Evolutionary conservation across 2,329 filamentous ascomycete species (phyloP), one percentile per base, ranked within the genome.

Genomic region (Ramularia collo-cygni): DNA sequence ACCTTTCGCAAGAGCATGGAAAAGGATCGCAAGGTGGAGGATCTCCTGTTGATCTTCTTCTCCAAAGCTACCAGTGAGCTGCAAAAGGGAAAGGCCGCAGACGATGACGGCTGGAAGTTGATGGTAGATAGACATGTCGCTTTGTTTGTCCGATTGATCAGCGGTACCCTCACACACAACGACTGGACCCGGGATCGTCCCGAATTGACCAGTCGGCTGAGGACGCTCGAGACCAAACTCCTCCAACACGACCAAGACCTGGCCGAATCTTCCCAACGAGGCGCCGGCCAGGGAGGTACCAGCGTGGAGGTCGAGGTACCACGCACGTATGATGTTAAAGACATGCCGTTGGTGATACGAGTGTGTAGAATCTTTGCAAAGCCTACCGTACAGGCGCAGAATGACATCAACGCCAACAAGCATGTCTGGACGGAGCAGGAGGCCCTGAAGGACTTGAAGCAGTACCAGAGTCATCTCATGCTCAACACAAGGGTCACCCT

Each of bases 71-170:
- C 87, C 32, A 93, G 94, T 62, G 89, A 94, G 46, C 75, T 95
- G 56, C 80, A 84, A 63, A 85, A 86, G 61, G 76, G 83, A 38
- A 85, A 85, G 63, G 65, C 76, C 1, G 73, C 79, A 0, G 83
- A 84, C 33, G 90, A 96, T 62, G 87, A 94, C 60, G 77, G 78
- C 38, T 95, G 87, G 85, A 95, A 92, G 66, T 71, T 84, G 43
- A 79, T 96, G 65, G 88, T 94, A 13, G 92, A 98, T 63, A 79
- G 90, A 39, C 92, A 98, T 63, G 81, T 96, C 41, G 92, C 92
- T 35, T 76, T 98, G 44, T 98, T 98, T 60, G 83, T 98, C 49
- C 81, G 92, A 35, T 73, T 98, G 35, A 78, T 95, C 54, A 81
- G 79, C 53, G 78, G 79, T 49, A 85, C 88, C 14, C 68, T 96